Conservation (phyloP, 768 basidiomycete species). For the Tulasnella sp. region DNA sequence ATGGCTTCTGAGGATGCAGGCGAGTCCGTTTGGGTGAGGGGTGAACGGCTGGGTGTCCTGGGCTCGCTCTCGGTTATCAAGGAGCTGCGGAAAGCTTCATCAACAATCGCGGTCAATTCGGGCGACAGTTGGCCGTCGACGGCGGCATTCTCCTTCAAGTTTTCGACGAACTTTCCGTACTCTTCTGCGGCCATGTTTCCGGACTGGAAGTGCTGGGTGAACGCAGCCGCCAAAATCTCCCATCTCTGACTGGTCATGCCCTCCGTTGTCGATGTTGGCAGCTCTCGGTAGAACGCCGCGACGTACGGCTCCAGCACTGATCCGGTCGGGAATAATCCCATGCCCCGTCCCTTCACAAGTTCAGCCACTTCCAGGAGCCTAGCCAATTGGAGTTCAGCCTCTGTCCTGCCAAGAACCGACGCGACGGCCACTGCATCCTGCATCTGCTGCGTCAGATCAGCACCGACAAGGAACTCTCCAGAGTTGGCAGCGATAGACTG, state of each 20-base stretch:
- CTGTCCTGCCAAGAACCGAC: neutral
- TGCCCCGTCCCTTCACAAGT: neutral
- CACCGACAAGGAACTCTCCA: too few species aligned
- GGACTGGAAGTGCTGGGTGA: constrained; percentile 6
- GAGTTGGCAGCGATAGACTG: too few species aligned
- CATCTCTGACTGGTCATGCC: neutral
- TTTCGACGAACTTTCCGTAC: neutral
- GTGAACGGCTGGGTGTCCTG: too few species aligned
- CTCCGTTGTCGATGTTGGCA: neutral
- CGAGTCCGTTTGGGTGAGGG: too few species aligned
- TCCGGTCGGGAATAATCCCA: constrained; percentile 9
- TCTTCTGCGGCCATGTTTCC: neutral
- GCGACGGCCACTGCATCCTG: too few species aligned
- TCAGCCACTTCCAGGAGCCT: neutral
- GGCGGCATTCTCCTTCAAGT: too few species aligned
- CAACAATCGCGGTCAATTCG: too few species aligned
- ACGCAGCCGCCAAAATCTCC: neutral
- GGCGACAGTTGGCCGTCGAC: too few species aligned
- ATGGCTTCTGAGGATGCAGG: too few species aligned
- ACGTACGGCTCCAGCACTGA: constrained; percentile 13
- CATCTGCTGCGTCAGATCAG: too few species aligned
- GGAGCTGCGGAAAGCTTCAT: too few species aligned
- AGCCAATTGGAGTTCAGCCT: neutral
- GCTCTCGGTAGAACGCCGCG: constrained; percentile 15
- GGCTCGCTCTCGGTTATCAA: too few species aligned